Conservation (phyloP, 75 land plant species). For the Cunninghamia lanceolata region DNA sequence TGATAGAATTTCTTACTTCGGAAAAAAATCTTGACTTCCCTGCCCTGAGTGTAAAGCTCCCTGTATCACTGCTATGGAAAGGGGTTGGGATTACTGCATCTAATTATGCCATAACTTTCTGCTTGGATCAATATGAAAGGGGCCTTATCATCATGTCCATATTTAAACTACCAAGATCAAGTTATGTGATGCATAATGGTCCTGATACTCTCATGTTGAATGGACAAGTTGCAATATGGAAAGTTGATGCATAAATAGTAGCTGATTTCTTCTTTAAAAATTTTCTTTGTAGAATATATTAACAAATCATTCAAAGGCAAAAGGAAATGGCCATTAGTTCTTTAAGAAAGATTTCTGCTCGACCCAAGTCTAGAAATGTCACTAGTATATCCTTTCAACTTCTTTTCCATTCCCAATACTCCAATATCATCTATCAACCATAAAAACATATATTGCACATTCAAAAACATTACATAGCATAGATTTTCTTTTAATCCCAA, state of each 20-base stretch:
- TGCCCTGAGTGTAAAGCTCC: slow-evolving; percentile 70
- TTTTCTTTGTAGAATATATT: no score
- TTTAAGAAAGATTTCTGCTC: no score
- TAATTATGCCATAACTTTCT: slow-evolving; percentile 56
- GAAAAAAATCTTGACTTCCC: slow-evolving; percentile 33
- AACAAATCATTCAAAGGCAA: no score
- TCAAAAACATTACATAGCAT: no score
- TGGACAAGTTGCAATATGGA: slow-evolving; percentile 67
- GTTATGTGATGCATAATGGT: slow-evolving; percentile 33
- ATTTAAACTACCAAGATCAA: slow-evolving; percentile 53
- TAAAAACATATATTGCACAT: no score
- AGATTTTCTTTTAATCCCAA: no score
- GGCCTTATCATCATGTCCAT: slow-evolving; percentile 44
- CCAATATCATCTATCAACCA: no score
- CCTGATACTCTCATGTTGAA: slow-evolving; percentile 63
- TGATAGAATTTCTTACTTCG: slow-evolving; percentile 37
- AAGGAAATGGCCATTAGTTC: no score
- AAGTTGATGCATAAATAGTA: slow-evolving; percentile 85
- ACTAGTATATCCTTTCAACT: no score
- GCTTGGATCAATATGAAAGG: slow-evolving; percentile 53
- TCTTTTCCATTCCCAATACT: no score
- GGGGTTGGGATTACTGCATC: slow-evolving; percentile 79
- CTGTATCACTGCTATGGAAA: slow-evolving; percentile 54
- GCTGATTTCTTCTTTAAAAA: no score
- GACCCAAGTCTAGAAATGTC: no score